Conservation (phyloP, 768 basidiomycete species). For the Multifurca ochricompacta region DNA sequence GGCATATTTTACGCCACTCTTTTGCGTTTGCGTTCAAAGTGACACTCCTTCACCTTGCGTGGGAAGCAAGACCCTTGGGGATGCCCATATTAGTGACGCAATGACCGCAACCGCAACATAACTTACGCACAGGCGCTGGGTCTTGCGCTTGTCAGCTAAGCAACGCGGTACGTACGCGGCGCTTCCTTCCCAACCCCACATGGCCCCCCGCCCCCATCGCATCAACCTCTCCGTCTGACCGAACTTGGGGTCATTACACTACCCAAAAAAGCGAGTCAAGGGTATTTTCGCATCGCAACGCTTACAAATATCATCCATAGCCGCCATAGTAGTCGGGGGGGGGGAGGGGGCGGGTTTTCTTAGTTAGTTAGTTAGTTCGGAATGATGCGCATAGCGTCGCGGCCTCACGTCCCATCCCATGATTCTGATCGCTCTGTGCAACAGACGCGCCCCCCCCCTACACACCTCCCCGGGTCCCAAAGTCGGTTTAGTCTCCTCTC, state of each 20-base stretch:
- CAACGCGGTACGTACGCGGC: not conserved
- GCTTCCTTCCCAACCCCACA: not conserved
- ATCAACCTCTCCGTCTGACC: not conserved
- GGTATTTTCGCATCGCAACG: no score
- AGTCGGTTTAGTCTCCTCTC: slow-evolving; percentile 6
- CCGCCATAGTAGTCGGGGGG: no score
- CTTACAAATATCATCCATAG: no score
- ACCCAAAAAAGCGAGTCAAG: no score
- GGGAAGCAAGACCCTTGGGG: not conserved
- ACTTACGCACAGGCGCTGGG: not conserved
- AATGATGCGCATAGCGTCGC: not conserved
- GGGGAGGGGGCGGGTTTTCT: no score
- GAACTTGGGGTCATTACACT: no score
- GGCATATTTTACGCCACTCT: no score
- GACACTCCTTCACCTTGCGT: no score
- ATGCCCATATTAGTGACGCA: not conserved
- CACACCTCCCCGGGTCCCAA: not conserved
- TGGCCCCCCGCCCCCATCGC: not conserved
- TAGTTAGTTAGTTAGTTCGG: no score
- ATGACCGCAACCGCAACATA: not conserved
- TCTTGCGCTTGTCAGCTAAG: not conserved
- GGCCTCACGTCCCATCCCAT: not conserved
- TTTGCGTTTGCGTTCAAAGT: no score
- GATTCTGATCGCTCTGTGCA: not conserved
- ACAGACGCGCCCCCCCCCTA: not conserved